These are phyloP conservation scores for Themeda triandra DNA, from an alignment of 176 grass and related monocot species.

Conservation along the genomic window DNA sequence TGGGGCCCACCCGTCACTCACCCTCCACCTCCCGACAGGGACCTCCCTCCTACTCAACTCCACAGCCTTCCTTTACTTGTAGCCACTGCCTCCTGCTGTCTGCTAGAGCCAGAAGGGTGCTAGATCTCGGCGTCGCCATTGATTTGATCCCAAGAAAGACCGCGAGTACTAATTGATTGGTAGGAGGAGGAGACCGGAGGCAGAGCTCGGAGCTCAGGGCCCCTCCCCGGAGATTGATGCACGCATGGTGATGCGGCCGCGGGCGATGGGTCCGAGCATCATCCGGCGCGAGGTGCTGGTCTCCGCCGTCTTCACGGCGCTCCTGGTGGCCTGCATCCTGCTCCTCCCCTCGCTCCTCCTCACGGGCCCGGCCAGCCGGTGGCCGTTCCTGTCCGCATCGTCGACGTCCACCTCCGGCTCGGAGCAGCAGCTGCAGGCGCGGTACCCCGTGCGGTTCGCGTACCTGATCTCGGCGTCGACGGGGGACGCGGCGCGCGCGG, in stretches of 20 bases:
- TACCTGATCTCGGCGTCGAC: conserved; percentile 87
- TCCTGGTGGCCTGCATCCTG: conserved; percentile 76
- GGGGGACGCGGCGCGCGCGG: conserved; percentile 57
- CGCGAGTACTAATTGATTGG: neutral
- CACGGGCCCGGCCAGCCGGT: neutral
- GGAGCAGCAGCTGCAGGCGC: too few species aligned
- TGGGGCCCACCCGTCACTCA: conserved; percentile 4
- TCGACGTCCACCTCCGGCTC: too few species aligned
- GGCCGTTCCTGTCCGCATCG: conserved; percentile 7
- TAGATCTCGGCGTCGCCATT: conserved; percentile 7
- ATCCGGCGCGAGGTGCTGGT: conserved; percentile 44
- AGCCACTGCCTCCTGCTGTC: neutral
- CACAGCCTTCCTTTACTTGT: neutral
- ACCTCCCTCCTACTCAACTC: conserved; percentile 21
- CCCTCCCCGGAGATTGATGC: conserved; percentile 14
- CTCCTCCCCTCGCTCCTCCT: conserved; percentile 63
- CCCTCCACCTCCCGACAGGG: conserved; percentile 17
- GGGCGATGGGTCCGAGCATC: conserved; percentile 15
- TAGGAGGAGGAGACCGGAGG: neutral
- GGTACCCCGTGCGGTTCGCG: conserved; percentile 77
- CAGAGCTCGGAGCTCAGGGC: neutral
- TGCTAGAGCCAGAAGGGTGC: too few species aligned
- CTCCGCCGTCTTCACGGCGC: conserved; percentile 45
- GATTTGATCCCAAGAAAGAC: neutral
- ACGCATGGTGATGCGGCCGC: conserved; percentile 31